Evolutionary conservation across 106 monocot genomes (phyloP).

Genomic region (Vanilla planifolia): DNA sequence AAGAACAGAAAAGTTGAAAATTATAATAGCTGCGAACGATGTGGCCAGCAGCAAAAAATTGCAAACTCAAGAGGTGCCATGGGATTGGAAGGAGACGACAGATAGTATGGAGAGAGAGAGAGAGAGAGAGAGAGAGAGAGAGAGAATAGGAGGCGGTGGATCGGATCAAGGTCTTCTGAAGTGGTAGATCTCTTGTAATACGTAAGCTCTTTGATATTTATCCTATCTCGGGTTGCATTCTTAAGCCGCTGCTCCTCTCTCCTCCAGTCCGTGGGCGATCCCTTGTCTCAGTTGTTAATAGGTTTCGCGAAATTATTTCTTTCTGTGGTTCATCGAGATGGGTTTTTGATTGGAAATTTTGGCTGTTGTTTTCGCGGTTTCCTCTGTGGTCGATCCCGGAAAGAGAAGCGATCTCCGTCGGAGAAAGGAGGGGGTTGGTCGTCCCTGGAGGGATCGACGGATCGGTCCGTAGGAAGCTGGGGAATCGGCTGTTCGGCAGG

Average conservation of each 20-base stretch:
- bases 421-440: neutral
- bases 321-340: neutral
- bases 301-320: too few species aligned
- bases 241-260: neutral
- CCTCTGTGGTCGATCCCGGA: neutral
- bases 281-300: too few species aligned
- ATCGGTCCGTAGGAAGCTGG: constrained; percentile 1
- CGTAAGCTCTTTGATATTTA: neutral
- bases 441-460: neutral
- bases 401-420: neutral
- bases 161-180: neutral
- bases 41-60: too few species aligned
- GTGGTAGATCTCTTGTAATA: neutral
- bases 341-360: neutral
- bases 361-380: neutral
- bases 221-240: too few species aligned
- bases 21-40: too few species aligned
- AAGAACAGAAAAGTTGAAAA: too few species aligned
- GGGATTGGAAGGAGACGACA: too few species aligned
- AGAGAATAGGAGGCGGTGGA: neutral
- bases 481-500: constrained; percentile 15
- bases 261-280: constrained; percentile 1
- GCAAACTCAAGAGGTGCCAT: too few species aligned
- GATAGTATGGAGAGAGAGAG: neutral
- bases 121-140: neutral